Evolutionary conservation across 2,329 filamentous ascomycete species (phyloP), one percentile per base, ranked within the genome.

Genomic region (Sordariomycetes sp.): DNA sequence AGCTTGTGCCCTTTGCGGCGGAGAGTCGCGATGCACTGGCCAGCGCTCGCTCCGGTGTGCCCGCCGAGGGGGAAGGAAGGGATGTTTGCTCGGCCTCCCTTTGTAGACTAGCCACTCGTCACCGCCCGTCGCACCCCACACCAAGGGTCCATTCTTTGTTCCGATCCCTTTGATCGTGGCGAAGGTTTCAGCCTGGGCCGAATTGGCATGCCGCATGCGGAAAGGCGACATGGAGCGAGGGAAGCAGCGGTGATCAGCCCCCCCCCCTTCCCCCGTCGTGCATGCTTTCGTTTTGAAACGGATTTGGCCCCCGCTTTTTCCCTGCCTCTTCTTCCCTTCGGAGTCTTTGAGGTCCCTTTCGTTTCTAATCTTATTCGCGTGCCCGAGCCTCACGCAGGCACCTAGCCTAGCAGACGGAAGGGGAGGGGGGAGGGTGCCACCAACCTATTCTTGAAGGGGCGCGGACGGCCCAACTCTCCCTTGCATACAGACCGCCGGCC

Each of bases 401-500:
- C 48, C 28, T 35, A n/a, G 16, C 22, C 28, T 18, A 25, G 50
- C 16, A 20, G 43, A 22, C 6, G 46, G 46, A 8, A 22, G 20
- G 12, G 20, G 20, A 50, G 20, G 46, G 46, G 46, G 20, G 46
- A 22, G 12, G 6, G 3, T 48, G 16, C 18, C 40, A 46, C 16
- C 16, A 46, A 46, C 3, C 55, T 57, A 57, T 57, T 57, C 37
- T 32, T 52, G 46, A 51, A 57, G 55, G 55, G 46, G 55, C 34
- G 34, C 40, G 32, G 37, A 46, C 43, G 55, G 32, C n/a, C 20
- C 20, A 22, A n/a, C 2, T 22, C 37, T 57, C 55, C 55, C 55
- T 57, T 57, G 55, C 55, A 50, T 57, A 32, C 24, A 53, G 55
- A 57, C 55, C 55, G 55, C 48, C 34, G 43, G 43, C 34, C 48